Conservation (phyloP, 441 rosid species). For the Capsella rubella region DNA sequence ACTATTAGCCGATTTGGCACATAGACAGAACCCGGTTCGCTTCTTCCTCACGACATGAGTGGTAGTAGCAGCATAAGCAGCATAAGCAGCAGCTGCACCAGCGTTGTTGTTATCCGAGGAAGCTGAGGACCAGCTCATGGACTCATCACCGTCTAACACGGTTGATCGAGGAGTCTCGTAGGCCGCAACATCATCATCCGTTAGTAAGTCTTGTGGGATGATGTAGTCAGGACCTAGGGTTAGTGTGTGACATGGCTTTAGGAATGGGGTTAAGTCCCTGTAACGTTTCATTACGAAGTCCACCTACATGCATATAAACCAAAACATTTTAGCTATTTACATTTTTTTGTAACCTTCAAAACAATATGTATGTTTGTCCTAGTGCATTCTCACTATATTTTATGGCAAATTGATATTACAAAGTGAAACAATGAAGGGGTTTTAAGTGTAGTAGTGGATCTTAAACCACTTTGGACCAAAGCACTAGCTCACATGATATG, state of each 20-base stretch:
- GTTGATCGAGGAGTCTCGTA: slow-evolving; percentile 68
- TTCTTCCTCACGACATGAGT: slow-evolving; percentile 75
- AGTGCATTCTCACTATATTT: not conserved
- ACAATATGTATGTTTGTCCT: not conserved
- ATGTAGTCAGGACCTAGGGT: slow-evolving; percentile 87
- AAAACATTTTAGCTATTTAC: not conserved
- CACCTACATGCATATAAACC: slow-evolving; percentile 56
- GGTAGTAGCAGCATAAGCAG: slow-evolving; percentile 46
- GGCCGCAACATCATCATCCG: slow-evolving; percentile 62
- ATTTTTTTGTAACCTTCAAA: not conserved
- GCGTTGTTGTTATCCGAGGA: slow-evolving; percentile 62
- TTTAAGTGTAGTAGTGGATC: slow-evolving; percentile 3
- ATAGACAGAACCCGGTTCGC: slow-evolving; percentile 69
- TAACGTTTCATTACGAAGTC: slow-evolving; percentile 84
- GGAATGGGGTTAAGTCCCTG: slow-evolving; percentile 67
- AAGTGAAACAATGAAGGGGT: slow-evolving; percentile 3
- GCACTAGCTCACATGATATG: not conserved
- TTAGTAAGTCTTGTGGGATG: slow-evolving; percentile 68
- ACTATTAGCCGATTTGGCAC: slow-evolving; percentile 61
- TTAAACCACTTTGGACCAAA: slow-evolving; percentile 6
- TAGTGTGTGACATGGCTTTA: slow-evolving; percentile 70
- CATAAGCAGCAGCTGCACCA: slow-evolving; percentile 41
- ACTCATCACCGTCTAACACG: slow-evolving; percentile 72
- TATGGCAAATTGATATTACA: not conserved
- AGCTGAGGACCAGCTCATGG: slow-evolving; percentile 78